These are phyloP conservation scores for Fusarium stilboides DNA, from an alignment of 2,329 filamentous ascomycete genomes.

Conservation along the genomic window DNA sequence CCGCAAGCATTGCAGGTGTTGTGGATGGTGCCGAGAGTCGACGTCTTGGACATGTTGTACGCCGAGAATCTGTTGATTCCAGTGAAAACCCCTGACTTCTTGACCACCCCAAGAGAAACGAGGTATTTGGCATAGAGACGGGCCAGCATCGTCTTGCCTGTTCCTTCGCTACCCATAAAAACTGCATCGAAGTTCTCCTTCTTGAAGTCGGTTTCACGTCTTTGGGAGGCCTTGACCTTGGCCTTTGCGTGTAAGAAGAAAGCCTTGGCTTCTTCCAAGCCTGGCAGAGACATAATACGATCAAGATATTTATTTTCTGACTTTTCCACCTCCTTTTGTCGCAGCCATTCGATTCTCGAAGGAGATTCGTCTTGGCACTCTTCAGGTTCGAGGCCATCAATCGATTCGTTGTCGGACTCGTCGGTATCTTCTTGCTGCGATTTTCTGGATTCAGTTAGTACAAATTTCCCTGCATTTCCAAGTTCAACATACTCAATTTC, in stretches of 20 bases:
- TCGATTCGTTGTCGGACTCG: slow-evolving; percentile 49
- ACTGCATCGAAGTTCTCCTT: slow-evolving; percentile 56
- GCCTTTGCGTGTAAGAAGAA: slow-evolving; percentile 63
- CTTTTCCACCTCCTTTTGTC: slow-evolving; percentile 62
- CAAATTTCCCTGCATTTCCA: not conserved
- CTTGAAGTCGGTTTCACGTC: slow-evolving; percentile 65
- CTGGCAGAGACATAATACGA: slow-evolving; percentile 72
- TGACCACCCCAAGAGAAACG: slow-evolving; percentile 48
- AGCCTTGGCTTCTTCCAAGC: slow-evolving; percentile 73
- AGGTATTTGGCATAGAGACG: slow-evolving; percentile 52
- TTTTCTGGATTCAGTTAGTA: slow-evolving; percentile 34
- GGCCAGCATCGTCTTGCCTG: slow-evolving; percentile 52
- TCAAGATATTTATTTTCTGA: slow-evolving; percentile 70
- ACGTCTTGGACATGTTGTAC: slow-evolving; percentile 51
- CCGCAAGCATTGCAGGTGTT: slow-evolving; percentile 58
- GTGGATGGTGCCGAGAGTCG: slow-evolving; percentile 61
- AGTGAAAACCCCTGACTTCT: slow-evolving; percentile 62
- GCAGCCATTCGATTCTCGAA: slow-evolving; percentile 53
- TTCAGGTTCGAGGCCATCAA: slow-evolving; percentile 51
- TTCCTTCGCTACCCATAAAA: slow-evolving; percentile 52
- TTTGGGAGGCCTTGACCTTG: slow-evolving; percentile 65
- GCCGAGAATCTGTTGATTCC: slow-evolving; percentile 49
- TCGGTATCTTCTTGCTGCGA: slow-evolving; percentile 34
- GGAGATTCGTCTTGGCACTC: slow-evolving; percentile 60
- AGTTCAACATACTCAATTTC: slow-evolving; percentile 49